Conservation (phyloP, 768 basidiomycete genomes). For the Lentinula aciculospora region DNA sequence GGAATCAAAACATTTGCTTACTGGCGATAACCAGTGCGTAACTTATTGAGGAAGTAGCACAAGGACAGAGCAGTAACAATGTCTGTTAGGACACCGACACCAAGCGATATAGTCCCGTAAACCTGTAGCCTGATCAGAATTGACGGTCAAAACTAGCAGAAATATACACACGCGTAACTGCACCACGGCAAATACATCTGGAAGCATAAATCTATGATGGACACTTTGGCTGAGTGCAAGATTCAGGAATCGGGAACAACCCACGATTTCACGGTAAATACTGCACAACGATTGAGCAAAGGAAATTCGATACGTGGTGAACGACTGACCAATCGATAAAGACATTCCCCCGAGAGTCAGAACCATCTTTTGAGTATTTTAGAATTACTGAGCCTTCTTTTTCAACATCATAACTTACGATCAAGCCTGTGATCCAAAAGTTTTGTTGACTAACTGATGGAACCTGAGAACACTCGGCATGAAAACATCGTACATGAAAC, state of each 20-base stretch:
- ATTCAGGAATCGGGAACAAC: conserved; percentile 3
- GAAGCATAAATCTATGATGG: conserved; percentile 31
- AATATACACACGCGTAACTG: conserved; percentile 35
- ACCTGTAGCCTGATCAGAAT: conserved; percentile 22
- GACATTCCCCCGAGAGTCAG: background rate
- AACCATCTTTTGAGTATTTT: background rate
- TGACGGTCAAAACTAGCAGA: background rate
- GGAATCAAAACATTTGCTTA: conserved; percentile 17
- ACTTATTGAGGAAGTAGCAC: conserved; percentile 51
- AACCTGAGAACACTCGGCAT: background rate
- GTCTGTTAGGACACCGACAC: conserved; percentile 51
- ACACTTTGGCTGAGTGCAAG: background rate
- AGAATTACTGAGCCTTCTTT: background rate
- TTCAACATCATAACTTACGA: conserved; percentile 35
- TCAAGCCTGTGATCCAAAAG: conserved; percentile 41
- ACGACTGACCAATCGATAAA: background rate
- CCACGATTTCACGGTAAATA: conserved; percentile 44
- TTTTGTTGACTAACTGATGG: conserved; percentile 53
- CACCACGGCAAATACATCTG: conserved; percentile 34
- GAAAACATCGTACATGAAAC: conserved; percentile 9
- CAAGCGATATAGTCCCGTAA: conserved; percentile 48
- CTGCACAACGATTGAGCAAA: conserved; percentile 16
- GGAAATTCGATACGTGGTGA: too few relatives aligned
- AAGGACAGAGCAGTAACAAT: conserved; percentile 51
- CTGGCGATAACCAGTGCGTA: conserved; percentile 50